Evolutionary conservation across 495 filamentous ascomycete genomes (phyloP), one percentile per base, ranked within the genome.

Genomic region (Aspergillus nidulans): DNA sequence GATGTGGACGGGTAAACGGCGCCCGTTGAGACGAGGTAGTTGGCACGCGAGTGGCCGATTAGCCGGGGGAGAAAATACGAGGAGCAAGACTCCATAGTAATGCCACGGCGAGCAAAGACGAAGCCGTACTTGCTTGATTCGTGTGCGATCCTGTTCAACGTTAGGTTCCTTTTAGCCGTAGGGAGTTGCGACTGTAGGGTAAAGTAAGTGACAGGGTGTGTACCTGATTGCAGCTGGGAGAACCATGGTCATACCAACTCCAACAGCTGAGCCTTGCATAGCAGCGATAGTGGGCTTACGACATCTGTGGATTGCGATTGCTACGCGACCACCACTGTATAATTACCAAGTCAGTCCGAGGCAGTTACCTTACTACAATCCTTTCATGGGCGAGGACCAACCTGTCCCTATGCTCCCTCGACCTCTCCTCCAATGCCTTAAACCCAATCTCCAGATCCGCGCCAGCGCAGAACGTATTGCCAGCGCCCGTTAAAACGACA

Each of bases 211-310:
- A n/a, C n/a, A n/a, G 40, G 6, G 4, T 1, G 10, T 0, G 28
- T 43, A 74, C 71, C 71, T 71, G 46, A 88, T 81, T 34, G 71
- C 75, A 53, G 79, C 77, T 1, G 84, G 82, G 10, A 88, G 76
- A 13, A 80, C 81, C 82, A 86, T 85, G 10, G 84, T 88, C 64
- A 86, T 85, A 5, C 85, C 84, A 7, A 87, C 76, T 8, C 84
- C 85, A 8, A 86, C 85, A 19, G 85, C 85, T 38, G 77, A 79
- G 45, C 84, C 85, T 62, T 85, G 82, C 59, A 86, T 78, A 3
- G 84, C 84, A 23, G 71, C 84, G 61, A 87, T 82, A 20, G 83
- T 82, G 32, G 84, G 82, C 60, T 86, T 87, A 53, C 72, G 75
- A 63, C 84, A 87, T 57, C 68, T 57, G 64, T 84, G 76, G 43